Conservation (phyloP, 352 stramenopile genomes). For the Phytophthora tubulina region DNA sequence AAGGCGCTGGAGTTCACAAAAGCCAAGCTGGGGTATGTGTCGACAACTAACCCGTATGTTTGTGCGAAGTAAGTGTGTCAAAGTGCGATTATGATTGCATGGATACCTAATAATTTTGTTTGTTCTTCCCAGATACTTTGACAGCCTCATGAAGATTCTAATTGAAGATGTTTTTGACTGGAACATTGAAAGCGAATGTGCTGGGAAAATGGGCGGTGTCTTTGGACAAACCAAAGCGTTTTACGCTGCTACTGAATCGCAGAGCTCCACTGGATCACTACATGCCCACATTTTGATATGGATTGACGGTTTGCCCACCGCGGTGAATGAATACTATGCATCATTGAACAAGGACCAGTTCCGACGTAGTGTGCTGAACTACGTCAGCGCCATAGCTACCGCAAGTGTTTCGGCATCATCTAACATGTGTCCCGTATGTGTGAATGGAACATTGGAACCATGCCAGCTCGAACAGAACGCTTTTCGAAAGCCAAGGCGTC, state of each 20-base stretch:
- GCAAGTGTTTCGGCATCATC: neutral
- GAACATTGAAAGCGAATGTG: neutral
- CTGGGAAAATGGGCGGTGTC: neutral
- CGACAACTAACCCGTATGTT: neutral
- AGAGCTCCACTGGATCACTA: constrained; percentile 12
- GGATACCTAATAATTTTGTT: too few relatives aligned
- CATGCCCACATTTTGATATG: neutral
- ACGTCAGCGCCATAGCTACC: neutral
- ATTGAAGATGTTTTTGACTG: constrained; percentile 1
- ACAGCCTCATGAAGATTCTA: constrained; percentile 4
- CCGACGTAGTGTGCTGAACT: neutral
- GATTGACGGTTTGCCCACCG: constrained; percentile 10
- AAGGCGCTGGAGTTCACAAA: neutral
- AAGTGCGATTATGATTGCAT: too few relatives aligned
- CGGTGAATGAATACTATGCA: neutral
- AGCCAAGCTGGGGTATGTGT: neutral
- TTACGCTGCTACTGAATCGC: constrained; percentile 7
- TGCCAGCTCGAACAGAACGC: neutral
- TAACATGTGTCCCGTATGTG: neutral
- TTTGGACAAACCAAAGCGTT: constrained; percentile 11
- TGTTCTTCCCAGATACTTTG: constrained; percentile 8
- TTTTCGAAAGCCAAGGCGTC: constrained; percentile 4
- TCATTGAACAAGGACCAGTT: neutral
- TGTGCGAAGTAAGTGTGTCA: constrained; percentile 4
- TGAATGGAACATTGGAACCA: neutral